These are phyloP conservation scores for Entomophthora muscae DNA, from an alignment of 371 early-diverging fungal species.

Conservation along the genomic window DNA sequence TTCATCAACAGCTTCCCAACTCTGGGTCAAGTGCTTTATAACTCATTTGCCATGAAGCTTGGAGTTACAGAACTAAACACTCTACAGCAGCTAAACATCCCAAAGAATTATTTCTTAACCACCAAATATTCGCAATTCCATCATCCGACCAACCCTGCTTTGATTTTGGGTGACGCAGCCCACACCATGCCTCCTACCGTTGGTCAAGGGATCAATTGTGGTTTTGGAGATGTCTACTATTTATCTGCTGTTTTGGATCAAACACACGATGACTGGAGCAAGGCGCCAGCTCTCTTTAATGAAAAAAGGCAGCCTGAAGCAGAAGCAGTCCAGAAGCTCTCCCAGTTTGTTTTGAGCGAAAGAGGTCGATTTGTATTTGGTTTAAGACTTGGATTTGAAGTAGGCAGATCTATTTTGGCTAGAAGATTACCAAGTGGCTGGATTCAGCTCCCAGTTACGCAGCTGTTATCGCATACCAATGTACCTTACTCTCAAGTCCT, in stretches of 20 bases:
- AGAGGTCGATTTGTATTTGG: not conserved
- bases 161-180: conserved; percentile 92
- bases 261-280: conserved; percentile 18
- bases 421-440: too few species aligned
- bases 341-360: not conserved
- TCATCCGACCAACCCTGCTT: conserved; percentile 14
- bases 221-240: conserved; percentile 80
- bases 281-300: conserved; percentile 8
- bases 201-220: conserved; percentile 95
- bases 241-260: conserved; percentile 45
- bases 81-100: not conserved
- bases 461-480: not conserved
- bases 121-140: conserved; percentile 1
- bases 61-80: not conserved
- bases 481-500: not conserved
- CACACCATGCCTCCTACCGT: conserved; percentile 97
- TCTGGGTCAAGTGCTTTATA: not conserved
- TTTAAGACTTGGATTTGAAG: not conserved
- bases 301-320: not conserved
- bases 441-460: not conserved
- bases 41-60: not conserved
- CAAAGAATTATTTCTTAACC: not conserved
- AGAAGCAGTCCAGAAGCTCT: not conserved
- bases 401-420: not conserved
- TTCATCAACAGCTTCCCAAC: not conserved